These are phyloP conservation scores for Ganoderma resinaceum DNA, from an alignment of 1,284 basidiomycete genomes.

Conservation along the genomic window DNA sequence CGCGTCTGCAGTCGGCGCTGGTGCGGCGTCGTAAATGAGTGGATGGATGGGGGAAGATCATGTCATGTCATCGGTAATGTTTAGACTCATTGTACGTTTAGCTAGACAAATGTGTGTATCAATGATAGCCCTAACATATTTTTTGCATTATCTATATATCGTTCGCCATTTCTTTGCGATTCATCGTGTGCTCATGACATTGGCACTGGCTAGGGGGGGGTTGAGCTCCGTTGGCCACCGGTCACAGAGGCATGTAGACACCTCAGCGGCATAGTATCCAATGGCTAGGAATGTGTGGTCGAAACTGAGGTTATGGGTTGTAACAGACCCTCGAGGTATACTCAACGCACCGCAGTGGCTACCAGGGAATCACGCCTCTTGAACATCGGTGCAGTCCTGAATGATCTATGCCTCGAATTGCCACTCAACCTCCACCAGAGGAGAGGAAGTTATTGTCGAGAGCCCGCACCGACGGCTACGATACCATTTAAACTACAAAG, in stretches of 20 bases:
- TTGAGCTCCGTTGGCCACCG: too few species aligned
- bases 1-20: background rate
- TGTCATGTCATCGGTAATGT: background rate
- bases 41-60: background rate
- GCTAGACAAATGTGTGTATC: conserved; percentile 4
- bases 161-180: background rate
- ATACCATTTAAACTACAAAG: too few species aligned
- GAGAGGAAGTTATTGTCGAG: background rate
- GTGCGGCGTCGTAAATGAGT: background rate
- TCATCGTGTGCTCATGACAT: background rate
- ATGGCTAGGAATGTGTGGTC: too few species aligned
- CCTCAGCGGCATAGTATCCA: too few species aligned
- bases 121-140: background rate
- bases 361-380: too few species aligned
- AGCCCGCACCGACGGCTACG: too few species aligned
- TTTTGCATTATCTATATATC: background rate
- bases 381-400: too few species aligned
- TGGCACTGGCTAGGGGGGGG: background rate
- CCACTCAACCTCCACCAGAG: too few species aligned
- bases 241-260: too few species aligned
- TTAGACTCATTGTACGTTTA: conserved; percentile 1
- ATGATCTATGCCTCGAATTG: too few species aligned
- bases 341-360: background rate
- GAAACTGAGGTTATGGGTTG: too few species aligned
- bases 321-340: background rate